phyloP scores from a whole-genome alignment of 495 filamentous ascomycete genomes.

The Aspergillus cristatus region DNA sequence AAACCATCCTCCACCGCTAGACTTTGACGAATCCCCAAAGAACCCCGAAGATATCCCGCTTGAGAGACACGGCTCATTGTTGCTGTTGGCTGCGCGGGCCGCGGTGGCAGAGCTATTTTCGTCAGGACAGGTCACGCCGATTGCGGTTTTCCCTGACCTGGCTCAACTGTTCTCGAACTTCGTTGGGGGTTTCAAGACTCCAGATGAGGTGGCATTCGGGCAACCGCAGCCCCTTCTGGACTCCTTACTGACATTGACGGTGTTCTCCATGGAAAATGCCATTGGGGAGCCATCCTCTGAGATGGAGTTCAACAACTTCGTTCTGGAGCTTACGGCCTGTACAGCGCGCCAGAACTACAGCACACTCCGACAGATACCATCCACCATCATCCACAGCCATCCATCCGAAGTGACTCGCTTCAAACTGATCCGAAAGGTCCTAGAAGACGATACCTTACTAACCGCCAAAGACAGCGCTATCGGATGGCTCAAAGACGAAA shows the following conservation, averaged over 20 bases:
- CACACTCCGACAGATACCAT: constrained; percentile 65
- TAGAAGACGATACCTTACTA: constrained; percentile 66
- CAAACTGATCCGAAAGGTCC: constrained; percentile 66
- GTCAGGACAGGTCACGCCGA: constrained; percentile 19
- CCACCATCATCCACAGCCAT: constrained; percentile 63
- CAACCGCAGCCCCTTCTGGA: constrained; percentile 35
- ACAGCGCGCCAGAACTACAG: constrained; percentile 57
- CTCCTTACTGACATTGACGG: constrained; percentile 28
- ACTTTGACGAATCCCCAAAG: constrained; percentile 33
- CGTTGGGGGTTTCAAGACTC: constrained; percentile 38
- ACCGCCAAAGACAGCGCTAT: constrained; percentile 74
- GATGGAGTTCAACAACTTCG: constrained; percentile 32
- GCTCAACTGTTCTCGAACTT: constrained; percentile 50
- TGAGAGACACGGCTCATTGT: constrained; percentile 59
- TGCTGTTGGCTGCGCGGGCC: constrained; percentile 47
- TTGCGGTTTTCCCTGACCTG: constrained; percentile 59
- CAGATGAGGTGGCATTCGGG: constrained; percentile 31
- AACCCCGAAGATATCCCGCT: constrained; percentile 59
- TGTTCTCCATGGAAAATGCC: constrained; percentile 18
- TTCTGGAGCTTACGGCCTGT: constrained; percentile 57
- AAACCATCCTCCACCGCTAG: constrained; percentile 29
- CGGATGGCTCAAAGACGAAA: constrained; percentile 80
- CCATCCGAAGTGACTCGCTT: constrained; percentile 61
- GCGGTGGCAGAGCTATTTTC: constrained; percentile 30
- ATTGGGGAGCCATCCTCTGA: constrained; percentile 17